Evolutionary conservation across 2,329 filamentous ascomycete genomes (phyloP).

Genomic region (Hirsutella rhossiliensis): DNA sequence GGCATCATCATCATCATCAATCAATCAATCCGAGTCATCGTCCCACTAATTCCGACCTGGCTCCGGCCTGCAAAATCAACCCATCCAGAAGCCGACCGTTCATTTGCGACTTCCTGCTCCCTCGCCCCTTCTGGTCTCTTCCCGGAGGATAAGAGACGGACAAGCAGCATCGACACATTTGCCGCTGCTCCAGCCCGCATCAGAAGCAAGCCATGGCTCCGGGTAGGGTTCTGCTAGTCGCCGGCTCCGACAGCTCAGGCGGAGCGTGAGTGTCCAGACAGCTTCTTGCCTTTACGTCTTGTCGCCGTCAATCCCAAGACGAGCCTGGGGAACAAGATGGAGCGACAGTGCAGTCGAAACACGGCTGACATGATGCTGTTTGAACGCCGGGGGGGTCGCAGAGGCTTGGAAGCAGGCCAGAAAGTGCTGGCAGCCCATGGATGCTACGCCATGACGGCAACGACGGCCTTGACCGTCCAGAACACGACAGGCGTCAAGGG

Average conservation of each 20-base stretch:
- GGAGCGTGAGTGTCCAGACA: slow-evolving; percentile 51
- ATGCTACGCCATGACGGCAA: slow-evolving; percentile 93
- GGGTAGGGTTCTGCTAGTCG: slow-evolving; percentile 61
- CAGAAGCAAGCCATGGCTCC: neutral
- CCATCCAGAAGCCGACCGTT: too few species aligned
- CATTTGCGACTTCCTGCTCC: too few species aligned
- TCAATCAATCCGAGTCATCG: too few species aligned
- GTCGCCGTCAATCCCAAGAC: neutral
- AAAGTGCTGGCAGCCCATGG: slow-evolving; percentile 87
- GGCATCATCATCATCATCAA: too few species aligned
- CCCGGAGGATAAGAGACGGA: too few species aligned
- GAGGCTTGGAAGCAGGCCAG: slow-evolving; percentile 89
- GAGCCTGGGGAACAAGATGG: too few species aligned
- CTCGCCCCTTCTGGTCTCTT: neutral
- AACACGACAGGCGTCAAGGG: slow-evolving; percentile 77
- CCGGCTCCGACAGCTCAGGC: slow-evolving; percentile 82
- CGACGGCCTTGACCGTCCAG: slow-evolving; percentile 89
- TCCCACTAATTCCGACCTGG: too few species aligned
- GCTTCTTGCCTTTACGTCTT: slow-evolving; percentile 1
- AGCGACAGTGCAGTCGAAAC: neutral
- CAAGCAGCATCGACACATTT: too few species aligned
- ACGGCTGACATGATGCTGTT: neutral
- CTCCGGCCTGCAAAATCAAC: too few species aligned
- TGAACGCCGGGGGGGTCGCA: slow-evolving; percentile 20
- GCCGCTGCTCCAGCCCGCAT: too few species aligned